Conservation (phyloP, 2,329 filamentous ascomycete genomes). For the Fusarium neocosmosporiellum region DNA sequence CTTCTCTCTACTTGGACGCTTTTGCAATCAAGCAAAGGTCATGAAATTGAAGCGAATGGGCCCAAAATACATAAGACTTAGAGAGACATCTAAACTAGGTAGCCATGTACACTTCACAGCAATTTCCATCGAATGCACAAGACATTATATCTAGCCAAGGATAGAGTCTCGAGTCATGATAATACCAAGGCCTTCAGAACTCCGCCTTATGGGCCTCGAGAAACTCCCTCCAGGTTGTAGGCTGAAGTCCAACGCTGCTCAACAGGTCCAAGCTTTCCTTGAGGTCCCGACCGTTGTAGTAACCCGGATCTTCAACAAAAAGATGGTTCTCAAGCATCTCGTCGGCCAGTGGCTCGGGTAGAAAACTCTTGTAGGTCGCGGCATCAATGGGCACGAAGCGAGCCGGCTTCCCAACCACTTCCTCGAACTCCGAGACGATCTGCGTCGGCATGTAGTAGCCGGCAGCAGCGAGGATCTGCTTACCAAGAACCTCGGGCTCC, state of each 20-base stretch:
- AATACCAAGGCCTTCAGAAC: background rate
- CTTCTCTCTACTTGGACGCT: background rate
- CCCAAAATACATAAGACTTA: background rate
- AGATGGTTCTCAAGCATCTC: background rate
- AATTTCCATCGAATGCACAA: background rate
- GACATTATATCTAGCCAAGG: background rate
- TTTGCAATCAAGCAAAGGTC: background rate
- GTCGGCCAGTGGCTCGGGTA: background rate
- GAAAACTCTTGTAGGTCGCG: background rate
- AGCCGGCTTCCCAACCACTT: background rate
- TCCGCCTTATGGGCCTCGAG: background rate
- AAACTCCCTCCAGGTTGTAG: background rate
- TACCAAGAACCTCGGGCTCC: background rate
- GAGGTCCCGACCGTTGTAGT: background rate
- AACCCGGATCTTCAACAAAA: background rate
- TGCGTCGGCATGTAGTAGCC: background rate
- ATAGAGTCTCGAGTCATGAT: background rate
- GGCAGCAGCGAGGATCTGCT: background rate
- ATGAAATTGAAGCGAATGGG: background rate
- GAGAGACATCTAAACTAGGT: background rate
- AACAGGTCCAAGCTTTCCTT: background rate
- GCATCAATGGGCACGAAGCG: background rate
- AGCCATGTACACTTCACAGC: background rate
- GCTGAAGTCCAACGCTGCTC: background rate
- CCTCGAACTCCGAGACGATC: background rate